These are phyloP conservation scores for Kodamaea arcana DNA, from an alignment of 1,139 yeast species.

Conservation along the genomic window DNA sequence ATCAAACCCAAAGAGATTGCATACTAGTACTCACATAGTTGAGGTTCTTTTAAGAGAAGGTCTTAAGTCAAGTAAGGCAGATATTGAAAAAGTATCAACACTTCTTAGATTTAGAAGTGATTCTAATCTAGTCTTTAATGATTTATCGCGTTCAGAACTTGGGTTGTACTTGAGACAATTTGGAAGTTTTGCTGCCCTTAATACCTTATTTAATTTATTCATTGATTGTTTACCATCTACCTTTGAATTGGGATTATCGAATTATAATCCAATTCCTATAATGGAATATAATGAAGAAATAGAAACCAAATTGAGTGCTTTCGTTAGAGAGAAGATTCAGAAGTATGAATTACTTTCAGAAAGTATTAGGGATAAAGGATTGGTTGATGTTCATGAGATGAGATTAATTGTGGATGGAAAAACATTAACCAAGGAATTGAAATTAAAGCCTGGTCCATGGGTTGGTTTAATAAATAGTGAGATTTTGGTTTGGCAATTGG, in stretches of 20 bases:
- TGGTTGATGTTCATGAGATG: conserved; percentile 40
- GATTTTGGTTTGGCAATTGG: conserved; percentile 71
- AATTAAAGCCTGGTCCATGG: conserved; percentile 83
- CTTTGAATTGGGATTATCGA: conserved; percentile 4
- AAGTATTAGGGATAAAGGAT: conserved; percentile 21
- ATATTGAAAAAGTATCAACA: conserved; percentile 48
- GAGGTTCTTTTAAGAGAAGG: conserved; percentile 62
- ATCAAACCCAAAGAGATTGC: conserved; percentile 34
- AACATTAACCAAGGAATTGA: conserved; percentile 46
- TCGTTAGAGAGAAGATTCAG: conserved; percentile 3
- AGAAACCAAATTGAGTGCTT: conserved; percentile 4
- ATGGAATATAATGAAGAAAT: conserved; percentile 9
- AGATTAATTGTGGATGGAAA: conserved; percentile 71
- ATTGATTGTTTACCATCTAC: conserved; percentile 21
- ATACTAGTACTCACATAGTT: conserved; percentile 19
- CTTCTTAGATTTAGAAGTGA: conserved; percentile 21
- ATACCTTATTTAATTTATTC: conserved; percentile 30
- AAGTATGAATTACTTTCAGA: conserved; percentile 35
- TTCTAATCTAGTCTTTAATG: conserved; percentile 13
- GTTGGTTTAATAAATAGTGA: conserved; percentile 52
- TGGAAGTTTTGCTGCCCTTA: conserved; percentile 49
- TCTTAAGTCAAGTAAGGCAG: conserved; percentile 57
- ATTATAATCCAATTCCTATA: conserved; percentile 9
- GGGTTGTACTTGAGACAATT: conserved; percentile 59
- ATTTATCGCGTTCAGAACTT: conserved; percentile 47